Conservation (phyloP, 352 stramenopile species). For the Pythium aphanidermatum region DNA sequence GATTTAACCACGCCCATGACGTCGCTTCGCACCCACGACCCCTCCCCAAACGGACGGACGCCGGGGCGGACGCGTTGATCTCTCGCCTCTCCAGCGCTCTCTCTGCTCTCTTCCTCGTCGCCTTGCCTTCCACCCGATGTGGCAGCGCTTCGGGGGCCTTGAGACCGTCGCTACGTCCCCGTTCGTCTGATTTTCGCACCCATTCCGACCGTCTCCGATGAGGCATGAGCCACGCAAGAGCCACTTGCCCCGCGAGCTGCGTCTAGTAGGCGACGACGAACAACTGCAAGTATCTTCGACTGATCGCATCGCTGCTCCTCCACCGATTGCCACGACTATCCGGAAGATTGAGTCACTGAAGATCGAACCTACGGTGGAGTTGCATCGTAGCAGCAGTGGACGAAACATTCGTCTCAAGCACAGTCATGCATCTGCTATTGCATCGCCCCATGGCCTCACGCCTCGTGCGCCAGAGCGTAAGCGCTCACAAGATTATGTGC, state of each 20-base stretch:
- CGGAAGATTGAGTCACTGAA: conserved; percentile 16
- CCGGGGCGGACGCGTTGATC: too few species aligned
- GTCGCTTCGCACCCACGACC: too few species aligned
- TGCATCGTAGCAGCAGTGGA: conserved; percentile 21
- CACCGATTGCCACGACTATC: background rate
- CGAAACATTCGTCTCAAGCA: conserved; percentile 25
- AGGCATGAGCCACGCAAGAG: conserved; percentile 14
- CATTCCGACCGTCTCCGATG: too few species aligned
- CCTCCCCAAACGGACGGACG: too few species aligned
- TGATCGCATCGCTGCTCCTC: background rate
- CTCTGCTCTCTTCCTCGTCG: too few species aligned
- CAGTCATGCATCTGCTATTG: conserved; percentile 1
- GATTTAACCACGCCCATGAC: too few species aligned
- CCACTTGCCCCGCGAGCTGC: conserved; percentile 1
- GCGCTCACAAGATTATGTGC: conserved; percentile 5
- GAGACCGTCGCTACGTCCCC: too few species aligned
- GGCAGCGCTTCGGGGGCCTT: too few species aligned
- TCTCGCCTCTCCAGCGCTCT: too few species aligned
- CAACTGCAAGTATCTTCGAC: too few species aligned
- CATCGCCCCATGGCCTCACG: conserved; percentile 17
- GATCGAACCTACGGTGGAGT: conserved; percentile 17
- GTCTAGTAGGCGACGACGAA: background rate
- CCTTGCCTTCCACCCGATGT: too few species aligned
- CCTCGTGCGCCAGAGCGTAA: conserved; percentile 12
- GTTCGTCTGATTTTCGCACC: too few species aligned